Evolutionary conservation across 768 basidiomycete genomes (phyloP), one percentile per base, ranked within the genome.

Genomic region (Lyophyllum semitale): DNA sequence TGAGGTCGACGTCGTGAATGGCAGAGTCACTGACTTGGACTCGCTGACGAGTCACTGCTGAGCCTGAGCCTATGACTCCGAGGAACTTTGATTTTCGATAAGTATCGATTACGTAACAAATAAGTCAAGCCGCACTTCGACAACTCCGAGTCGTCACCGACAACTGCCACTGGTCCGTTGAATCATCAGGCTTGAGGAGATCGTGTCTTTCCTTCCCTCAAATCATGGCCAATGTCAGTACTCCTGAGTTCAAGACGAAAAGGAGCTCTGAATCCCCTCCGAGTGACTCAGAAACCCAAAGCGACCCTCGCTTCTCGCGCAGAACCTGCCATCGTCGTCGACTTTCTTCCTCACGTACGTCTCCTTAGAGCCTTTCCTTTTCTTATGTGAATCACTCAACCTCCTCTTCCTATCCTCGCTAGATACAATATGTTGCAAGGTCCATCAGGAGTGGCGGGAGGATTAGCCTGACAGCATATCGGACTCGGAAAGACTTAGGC

Each of bases 341-440:
- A 95, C 84, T 48, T 95, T 95, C 83, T 96, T 95, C 85, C 75
- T 95, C 50, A 93, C 92, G 80, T 89, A n/a, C 17, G 26, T 18
- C 1, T 29, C 17, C n/a, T 27, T 15, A 17, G n/a, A n/a, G 1
- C n/a, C 13, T 29, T 45, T 26, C 17, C 17, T 45, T n/a, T 18
- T 6, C n/a, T n/a, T n/a, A n/a, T n/a, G 44, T 22, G 3, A 3
- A 8, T 45, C n/a, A 18, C 26, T 45, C n/a, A 29, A n/a, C 17
- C 29, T 26, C 11, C 1, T 4, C 8, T 35, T n/a, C n/a, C n/a
- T n/a, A n/a, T n/a, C n/a, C n/a, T n/a, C 8, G 32, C 30, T 59
- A 88, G 87, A 8, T 94, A 90, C 64, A 78, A 93, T 56, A 73
- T 92, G 48, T 75, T 94, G 27, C 90, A 93, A 72, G 92, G 91